A percentile compares a stretch with the other conserved stretches of the same genome.
These are phyloP conservation scores for Capsicum pubescens DNA, from an alignment of 257 asterid genomes.

Conservation along the genomic window DNA sequence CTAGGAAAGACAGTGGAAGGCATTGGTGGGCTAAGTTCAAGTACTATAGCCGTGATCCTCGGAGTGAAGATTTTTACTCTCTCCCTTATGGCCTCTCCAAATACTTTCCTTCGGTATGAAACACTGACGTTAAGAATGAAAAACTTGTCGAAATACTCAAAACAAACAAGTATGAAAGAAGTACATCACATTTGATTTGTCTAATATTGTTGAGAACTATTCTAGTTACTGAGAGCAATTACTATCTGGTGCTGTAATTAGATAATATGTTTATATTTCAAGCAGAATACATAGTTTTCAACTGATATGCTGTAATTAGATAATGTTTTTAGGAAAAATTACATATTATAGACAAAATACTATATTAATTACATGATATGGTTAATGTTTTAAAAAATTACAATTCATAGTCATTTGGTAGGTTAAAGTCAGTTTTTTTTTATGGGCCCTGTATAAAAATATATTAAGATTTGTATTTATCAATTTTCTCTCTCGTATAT, in stretches of 20 bases:
- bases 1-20: slow-evolving; percentile 83
- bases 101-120: slow-evolving; percentile 78
- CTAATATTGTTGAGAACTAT: neutral
- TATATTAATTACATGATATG: too few species aligned
- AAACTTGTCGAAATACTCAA: neutral
- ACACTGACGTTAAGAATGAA: neutral
- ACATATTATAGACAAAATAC: too few species aligned
- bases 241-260: neutral
- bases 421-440: too few species aligned
- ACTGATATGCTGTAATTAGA: too few species aligned
- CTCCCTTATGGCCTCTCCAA: slow-evolving; percentile 80
- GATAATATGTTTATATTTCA: neutral
- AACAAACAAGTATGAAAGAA: neutral
- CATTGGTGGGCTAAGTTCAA: slow-evolving; percentile 94
- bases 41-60: slow-evolving; percentile 68
- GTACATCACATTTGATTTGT: neutral
- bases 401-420: too few species aligned
- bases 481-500: too few species aligned
- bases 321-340: neutral
- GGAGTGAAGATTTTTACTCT: slow-evolving; percentile 81
- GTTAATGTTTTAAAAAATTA: too few species aligned
- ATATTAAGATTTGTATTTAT: too few species aligned
- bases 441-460: too few species aligned
- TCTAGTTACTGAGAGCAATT: neutral
- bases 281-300: neutral